A percentile compares a stretch with the other conserved stretches of the same genome.
Evolutionary conservation across 495 filamentous ascomycete genomes (phyloP).

Genomic region (Penicillium lagena): DNA sequence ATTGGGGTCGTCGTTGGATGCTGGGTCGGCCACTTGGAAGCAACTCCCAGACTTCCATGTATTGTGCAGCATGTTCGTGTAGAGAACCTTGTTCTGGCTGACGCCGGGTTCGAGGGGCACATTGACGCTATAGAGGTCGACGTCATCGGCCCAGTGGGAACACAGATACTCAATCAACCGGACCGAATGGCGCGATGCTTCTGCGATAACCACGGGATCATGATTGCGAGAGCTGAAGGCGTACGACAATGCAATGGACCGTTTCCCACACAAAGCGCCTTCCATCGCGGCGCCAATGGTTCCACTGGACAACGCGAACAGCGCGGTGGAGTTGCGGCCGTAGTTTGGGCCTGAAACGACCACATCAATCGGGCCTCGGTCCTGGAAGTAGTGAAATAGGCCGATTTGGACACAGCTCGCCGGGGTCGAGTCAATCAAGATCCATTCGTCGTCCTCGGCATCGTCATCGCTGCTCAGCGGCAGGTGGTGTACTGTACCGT

Average conservation of each 20-base stretch:
- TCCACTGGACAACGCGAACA: conserved; percentile 84
- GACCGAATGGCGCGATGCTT: conserved; percentile 63
- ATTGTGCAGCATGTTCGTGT: conserved; percentile 81
- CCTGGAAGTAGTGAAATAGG: conserved; percentile 77
- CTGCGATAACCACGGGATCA: conserved; percentile 69
- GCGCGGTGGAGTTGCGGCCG: conserved; percentile 85
- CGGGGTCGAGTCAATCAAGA: conserved; percentile 83
- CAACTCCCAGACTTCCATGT: conserved; percentile 76
- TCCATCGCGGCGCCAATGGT: conserved; percentile 91
- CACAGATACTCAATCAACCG: conserved; percentile 71
- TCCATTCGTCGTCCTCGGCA: conserved; percentile 73
- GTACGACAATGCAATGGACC: conserved; percentile 76
- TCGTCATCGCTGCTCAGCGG: conserved; percentile 52
- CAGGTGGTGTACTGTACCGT: conserved; percentile 59
- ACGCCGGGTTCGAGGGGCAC: conserved; percentile 71
- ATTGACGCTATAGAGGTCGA: conserved; percentile 84
- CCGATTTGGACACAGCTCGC: conserved; percentile 88
- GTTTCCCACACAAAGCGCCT: conserved; percentile 74
- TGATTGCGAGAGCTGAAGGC: conserved; percentile 80
- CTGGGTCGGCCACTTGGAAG: conserved; percentile 61
- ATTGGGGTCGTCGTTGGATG: conserved; percentile 28
- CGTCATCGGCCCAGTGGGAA: conserved; percentile 64
- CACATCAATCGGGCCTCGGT: conserved; percentile 72
- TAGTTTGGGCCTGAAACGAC: conserved; percentile 93
- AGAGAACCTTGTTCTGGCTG: conserved; percentile 62